Evolutionary conservation across 164 flowering plant species (phyloP).

Genomic region (Tinospora cordifolia): DNA sequence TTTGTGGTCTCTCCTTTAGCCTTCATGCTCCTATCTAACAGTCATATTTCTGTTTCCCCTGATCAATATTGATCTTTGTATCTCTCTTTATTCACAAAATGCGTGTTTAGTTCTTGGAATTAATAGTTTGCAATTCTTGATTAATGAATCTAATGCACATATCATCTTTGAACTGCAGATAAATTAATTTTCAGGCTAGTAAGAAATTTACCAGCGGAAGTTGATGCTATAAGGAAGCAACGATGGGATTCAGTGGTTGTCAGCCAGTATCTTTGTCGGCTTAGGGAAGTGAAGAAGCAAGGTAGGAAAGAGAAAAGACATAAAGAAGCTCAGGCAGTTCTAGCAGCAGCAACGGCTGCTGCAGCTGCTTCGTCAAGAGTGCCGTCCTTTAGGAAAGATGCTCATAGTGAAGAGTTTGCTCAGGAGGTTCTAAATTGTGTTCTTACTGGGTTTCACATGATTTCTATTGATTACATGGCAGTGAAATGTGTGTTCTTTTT

Average conservation of each 20-base stretch:
- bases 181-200: slow-evolving; percentile 50
- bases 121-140: neutral
- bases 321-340: slow-evolving; percentile 88
- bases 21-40: slow-evolving; percentile 3
- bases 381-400: slow-evolving; percentile 76
- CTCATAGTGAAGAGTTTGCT: slow-evolving; percentile 47
- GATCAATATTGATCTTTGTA: neutral
- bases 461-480: neutral
- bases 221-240: slow-evolving; percentile 43
- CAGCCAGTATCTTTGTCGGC: slow-evolving; percentile 63
- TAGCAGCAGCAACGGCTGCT: slow-evolving; percentile 98
- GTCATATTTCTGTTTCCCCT: neutral
- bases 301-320: slow-evolving; percentile 86
- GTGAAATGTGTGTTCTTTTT: neutral
- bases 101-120: neutral
- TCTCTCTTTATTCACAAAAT: neutral
- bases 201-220: slow-evolving; percentile 59
- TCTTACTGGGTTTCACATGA: neutral
- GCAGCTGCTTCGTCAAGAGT: slow-evolving; percentile 87
- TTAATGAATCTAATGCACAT: neutral
- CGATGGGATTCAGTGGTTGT: slow-evolving; percentile 81
- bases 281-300: slow-evolving; percentile 76
- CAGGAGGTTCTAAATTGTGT: slow-evolving; percentile 42
- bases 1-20: slow-evolving; percentile 40
- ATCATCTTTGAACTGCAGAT: slow-evolving; percentile 40